Conservation (phyloP, 73 alveolate species). For the Paramecium tetraurelia region DNA sequence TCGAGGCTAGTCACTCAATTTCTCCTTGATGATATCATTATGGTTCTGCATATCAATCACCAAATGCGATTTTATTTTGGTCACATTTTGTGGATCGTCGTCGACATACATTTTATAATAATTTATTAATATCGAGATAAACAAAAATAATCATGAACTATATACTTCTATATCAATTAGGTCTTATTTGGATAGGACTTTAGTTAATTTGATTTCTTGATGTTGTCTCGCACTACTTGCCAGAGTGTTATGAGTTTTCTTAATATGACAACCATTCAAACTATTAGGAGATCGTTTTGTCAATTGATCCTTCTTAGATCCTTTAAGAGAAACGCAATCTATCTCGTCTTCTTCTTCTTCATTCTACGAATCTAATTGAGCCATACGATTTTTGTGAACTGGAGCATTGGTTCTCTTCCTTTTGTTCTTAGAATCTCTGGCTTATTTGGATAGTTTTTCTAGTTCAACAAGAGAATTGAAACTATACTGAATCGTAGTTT, state of each 20-base stretch:
- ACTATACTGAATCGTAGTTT: background rate
- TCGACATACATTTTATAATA: background rate
- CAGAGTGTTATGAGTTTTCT: background rate
- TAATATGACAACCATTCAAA: background rate
- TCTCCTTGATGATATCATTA: background rate
- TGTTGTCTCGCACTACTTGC: background rate
- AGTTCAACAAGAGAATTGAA: background rate
- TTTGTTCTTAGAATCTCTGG: background rate
- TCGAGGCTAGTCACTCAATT: slow-evolving; percentile 26
- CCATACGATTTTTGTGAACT: background rate
- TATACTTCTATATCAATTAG: background rate
- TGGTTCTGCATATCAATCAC: slow-evolving; percentile 6
- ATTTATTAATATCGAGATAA: background rate
- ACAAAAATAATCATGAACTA: background rate
- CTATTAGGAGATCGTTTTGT: background rate
- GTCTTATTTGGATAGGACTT: background rate
- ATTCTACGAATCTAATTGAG: background rate
- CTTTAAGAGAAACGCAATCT: background rate
- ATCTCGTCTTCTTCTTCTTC: background rate
- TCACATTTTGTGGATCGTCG: background rate
- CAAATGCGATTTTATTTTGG: background rate
- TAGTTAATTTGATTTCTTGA: background rate
- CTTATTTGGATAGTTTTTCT: background rate
- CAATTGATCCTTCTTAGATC: background rate
- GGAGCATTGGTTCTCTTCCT: background rate